phyloP scores from a whole-genome alignment of 1,139 yeast species.

The Tardiomyces blankii region DNA sequence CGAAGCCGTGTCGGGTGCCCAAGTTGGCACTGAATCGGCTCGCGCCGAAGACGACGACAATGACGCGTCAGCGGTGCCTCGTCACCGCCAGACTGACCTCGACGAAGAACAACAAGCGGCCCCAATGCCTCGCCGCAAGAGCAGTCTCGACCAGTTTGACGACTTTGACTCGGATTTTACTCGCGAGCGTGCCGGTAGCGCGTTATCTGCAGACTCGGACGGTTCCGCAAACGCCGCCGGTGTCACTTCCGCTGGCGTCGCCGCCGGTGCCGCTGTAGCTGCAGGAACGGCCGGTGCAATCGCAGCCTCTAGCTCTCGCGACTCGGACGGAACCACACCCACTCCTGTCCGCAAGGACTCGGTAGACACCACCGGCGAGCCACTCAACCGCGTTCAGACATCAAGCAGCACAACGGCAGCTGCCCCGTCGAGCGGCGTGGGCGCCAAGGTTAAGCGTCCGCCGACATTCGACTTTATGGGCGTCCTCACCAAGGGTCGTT shows the following conservation, averaged over 20 bases:
- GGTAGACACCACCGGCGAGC: not conserved
- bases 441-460: slow-evolving; percentile 18
- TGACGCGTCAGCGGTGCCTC: not conserved
- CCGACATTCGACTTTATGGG: slow-evolving; percentile 26
- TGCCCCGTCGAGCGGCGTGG: not conserved
- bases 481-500: slow-evolving; percentile 17
- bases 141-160: not conserved
- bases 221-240: not conserved
- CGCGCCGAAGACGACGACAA: too few species aligned
- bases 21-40: not conserved
- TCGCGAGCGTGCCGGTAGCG: not conserved
- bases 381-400: not conserved
- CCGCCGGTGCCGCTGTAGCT: slow-evolving; percentile 2
- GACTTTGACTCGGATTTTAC: slow-evolving; percentile 4
- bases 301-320: not conserved
- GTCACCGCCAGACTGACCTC: too few species aligned
- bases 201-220: not conserved
- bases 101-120: too few species aligned
- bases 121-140: slow-evolving; percentile 1
- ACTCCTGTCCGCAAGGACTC: not conserved
- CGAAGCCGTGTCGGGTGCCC: not conserved
- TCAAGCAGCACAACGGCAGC: not conserved
- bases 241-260: slow-evolving; percentile 1
- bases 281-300: not conserved
- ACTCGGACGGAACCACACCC: not conserved